Evolutionary conservation across 1,284 basidiomycete genomes (phyloP).

Genomic region (Cryptococcus amylolentus): DNA sequence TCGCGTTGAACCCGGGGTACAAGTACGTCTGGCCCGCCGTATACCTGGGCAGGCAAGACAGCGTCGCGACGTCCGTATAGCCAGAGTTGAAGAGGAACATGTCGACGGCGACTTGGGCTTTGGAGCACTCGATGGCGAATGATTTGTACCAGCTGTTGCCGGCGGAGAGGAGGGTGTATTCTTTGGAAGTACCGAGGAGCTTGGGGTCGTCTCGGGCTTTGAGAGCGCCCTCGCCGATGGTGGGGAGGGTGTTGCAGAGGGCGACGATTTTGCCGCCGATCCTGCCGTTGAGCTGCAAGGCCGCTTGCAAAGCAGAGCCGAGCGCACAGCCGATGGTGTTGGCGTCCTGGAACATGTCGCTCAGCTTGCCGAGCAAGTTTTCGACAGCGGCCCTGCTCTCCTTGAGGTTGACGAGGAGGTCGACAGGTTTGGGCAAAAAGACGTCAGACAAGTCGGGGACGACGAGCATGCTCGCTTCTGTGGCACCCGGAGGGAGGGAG

Average conservation of each 20-base stretch:
- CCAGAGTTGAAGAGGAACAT: slow-evolving; percentile 96
- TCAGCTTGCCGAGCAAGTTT: slow-evolving; percentile 72
- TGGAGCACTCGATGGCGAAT: slow-evolving; percentile 97
- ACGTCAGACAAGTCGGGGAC: slow-evolving; percentile 96
- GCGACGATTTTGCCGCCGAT: slow-evolving; percentile 95
- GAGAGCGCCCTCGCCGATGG: slow-evolving; percentile 81
- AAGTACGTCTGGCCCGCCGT: slow-evolving; percentile 98
- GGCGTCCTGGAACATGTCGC: slow-evolving; percentile 96
- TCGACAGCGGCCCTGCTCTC: slow-evolving; percentile 82
- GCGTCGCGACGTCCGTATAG: slow-evolving; percentile 92
- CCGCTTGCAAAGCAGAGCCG: slow-evolving; percentile 93
- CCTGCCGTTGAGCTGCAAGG: slow-evolving; percentile 87
- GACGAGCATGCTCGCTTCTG: slow-evolving; percentile 91
- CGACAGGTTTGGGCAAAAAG: slow-evolving; percentile 94
- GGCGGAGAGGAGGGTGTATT: slow-evolving; percentile 80
- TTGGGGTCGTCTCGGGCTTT: slow-evolving; percentile 98
- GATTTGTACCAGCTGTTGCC: slow-evolving; percentile 97
- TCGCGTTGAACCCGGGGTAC: slow-evolving; percentile 97
- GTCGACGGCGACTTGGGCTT: slow-evolving; percentile 95
- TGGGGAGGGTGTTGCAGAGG: slow-evolving; percentile 83
- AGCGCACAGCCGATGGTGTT: slow-evolving; percentile 87
- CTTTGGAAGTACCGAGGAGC: slow-evolving; percentile 90
- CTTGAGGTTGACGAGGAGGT: slow-evolving; percentile 87
- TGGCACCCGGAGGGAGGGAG: slow-evolving; percentile 72
- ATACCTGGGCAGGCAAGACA: slow-evolving; percentile 81